Evolutionary conservation across 2,329 filamentous ascomycete species (phyloP), one percentile per base, ranked within the genome.

Genomic region (Coniochaeta prunicola): DNA sequence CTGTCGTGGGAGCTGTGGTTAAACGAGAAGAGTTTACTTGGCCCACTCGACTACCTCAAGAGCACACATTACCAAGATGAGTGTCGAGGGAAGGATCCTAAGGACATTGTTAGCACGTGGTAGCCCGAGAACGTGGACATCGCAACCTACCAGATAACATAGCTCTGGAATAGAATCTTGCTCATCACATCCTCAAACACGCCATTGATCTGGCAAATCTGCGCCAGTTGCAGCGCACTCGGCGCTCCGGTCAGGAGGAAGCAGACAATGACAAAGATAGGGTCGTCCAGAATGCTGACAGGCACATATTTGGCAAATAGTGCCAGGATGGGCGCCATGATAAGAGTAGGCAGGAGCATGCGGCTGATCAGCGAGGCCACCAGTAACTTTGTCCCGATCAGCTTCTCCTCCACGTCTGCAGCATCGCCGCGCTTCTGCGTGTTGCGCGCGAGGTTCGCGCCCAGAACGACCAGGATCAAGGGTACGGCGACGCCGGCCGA

Each of bases 121-220:
- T 31, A 33, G 53, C 34, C 15, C 12, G 17, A 28, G 2, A 8
- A 60, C 45, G 1, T 9, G 34, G 7, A 28, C 56, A 30, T 15
- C 24, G 45, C 54, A 57, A 79, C 86, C 75, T 78, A 91, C 91
- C 92, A 96, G 63, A 97, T 87, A 60, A 99, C 91, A 70, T 96
- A 96, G 76, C 93, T 97, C 78, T 97, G 93, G 78, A 97, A 96
- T 56, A 97, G 76, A 59, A 99, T 82, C 71, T 86, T 90, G 62
- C 90, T 90, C 92, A 99, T 97, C 55, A 94, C 91, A 19, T 88
- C 86, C 79, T 97, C 93, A 73, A 91, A 99, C 10, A 99, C 94
- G 63, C 89, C 89, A 74, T 99, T 99, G 76, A 97, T 90, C 80
- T 97, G 94, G 76, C 94, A 99, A 61, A 99, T 99, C 76, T 99